A percentile compares a stretch with the other conserved stretches of the same genome.
phyloP scores from a whole-genome alignment of 2,329 filamentous ascomycete genomes.

The Fusarium sp. region DNA sequence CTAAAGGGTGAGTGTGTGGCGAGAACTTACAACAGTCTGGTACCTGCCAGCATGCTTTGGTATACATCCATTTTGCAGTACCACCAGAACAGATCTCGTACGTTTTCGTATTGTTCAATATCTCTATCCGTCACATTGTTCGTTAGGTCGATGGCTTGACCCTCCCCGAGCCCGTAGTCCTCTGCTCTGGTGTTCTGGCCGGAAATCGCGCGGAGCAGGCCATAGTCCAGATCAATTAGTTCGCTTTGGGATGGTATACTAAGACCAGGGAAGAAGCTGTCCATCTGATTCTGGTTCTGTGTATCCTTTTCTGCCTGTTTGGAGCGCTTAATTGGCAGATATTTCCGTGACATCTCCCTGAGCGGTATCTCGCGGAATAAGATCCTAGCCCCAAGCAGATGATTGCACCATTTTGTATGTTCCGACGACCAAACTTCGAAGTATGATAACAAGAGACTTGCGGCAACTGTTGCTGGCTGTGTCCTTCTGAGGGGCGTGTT shows the following conservation, averaged over 20 bases:
- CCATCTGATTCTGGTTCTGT: conserved; percentile 49
- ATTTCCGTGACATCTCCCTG: conserved; percentile 73
- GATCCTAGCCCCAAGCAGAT: conserved; percentile 84
- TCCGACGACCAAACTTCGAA: conserved; percentile 96
- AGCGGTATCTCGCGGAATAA: conserved; percentile 86
- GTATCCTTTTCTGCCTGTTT: conserved; percentile 48
- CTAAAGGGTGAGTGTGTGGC: background rate
- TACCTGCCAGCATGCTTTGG: conserved; percentile 88
- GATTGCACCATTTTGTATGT: conserved; percentile 94
- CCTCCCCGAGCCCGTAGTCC: conserved; percentile 49
- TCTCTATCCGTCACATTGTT: conserved; percentile 63
- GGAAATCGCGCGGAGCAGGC: conserved; percentile 53
- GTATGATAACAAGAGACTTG: conserved; percentile 84
- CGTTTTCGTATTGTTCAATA: conserved; percentile 79
- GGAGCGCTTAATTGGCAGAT: conserved; percentile 68
- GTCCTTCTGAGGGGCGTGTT: conserved; percentile 73
- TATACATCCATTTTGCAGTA: conserved; percentile 94
- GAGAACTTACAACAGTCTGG: conserved; percentile 78
- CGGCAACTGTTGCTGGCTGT: conserved; percentile 84
- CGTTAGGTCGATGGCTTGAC: conserved; percentile 42
- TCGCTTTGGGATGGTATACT: conserved; percentile 29
- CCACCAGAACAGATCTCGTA: conserved; percentile 94
- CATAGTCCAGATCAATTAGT: conserved; percentile 53
- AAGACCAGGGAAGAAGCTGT: conserved; percentile 42
- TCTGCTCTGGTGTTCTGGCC: conserved; percentile 52